Conservation (phyloP, 2,329 filamentous ascomycete genomes). For the Pseudocercospora pini-densiflorae region DNA sequence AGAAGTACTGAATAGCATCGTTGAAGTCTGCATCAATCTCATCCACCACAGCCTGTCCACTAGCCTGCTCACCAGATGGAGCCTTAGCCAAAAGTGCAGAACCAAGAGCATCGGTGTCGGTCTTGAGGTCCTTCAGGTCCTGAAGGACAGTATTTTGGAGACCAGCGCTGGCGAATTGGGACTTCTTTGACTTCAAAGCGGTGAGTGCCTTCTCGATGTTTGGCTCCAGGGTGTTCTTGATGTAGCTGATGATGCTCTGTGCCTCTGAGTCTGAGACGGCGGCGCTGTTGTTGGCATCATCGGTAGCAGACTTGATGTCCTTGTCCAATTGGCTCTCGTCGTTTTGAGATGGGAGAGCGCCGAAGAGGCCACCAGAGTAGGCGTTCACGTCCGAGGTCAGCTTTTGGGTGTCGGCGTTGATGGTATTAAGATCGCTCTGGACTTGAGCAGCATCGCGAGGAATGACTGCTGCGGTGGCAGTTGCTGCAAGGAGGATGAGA, state of each 20-base stretch:
- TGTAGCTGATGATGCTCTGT: neutral
- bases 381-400: neutral
- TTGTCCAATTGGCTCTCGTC: neutral
- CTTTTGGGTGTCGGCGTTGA: conserved; percentile 5
- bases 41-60: conserved; percentile 22
- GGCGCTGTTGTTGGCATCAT: neutral
- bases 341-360: conserved; percentile 6
- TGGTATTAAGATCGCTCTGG: conserved; percentile 11
- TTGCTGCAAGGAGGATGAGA: conserved; percentile 2
- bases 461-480: conserved; percentile 2
- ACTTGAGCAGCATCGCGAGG: neutral
- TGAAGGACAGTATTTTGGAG: conserved; percentile 20
- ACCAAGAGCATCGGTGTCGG: conserved; percentile 21
- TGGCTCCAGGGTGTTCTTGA: neutral
- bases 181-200: neutral
- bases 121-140: conserved; percentile 21
- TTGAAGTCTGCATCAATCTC: conserved; percentile 48
- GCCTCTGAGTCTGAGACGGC: neutral
- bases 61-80: conserved; percentile 19
- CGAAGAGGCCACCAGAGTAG: conserved; percentile 10
- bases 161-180: neutral
- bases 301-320: neutral
- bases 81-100: conserved; percentile 19
- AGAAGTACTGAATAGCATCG: conserved; percentile 15
- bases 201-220: neutral